Conservation (phyloP, 2,329 filamentous ascomycete species). For the Pseudopyrenochaeta lycopersici region DNA sequence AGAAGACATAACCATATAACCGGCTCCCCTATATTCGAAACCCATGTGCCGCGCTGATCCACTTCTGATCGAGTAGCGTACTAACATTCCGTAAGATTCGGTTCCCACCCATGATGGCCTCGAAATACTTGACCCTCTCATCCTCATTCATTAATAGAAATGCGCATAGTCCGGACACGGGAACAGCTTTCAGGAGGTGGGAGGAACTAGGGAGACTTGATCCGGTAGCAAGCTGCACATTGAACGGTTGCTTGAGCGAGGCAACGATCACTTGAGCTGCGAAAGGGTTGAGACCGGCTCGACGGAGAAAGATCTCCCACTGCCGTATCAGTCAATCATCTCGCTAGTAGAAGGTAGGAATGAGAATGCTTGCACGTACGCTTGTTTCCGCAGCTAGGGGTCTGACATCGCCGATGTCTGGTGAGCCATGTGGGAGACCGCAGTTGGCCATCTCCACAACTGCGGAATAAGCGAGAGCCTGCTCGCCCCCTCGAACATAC, state of each 20-base stretch:
- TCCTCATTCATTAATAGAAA: conserved; percentile 66
- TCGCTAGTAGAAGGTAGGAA: background rate
- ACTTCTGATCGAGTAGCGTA: conserved; percentile 60
- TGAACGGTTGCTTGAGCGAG: conserved; percentile 34
- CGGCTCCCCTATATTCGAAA: conserved; percentile 26
- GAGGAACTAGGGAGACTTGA: conserved; percentile 7
- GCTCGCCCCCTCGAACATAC: conserved; percentile 55
- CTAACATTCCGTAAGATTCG: conserved; percentile 64
- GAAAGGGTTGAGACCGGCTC: conserved; percentile 73
- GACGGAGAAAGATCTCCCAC: conserved; percentile 74
- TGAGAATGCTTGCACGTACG: conserved; percentile 24
- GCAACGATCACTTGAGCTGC: conserved; percentile 72
- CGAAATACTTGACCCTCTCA: conserved; percentile 62
- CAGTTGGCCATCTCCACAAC: conserved; percentile 45
- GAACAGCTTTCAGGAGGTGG: background rate
- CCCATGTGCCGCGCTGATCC: conserved; percentile 52
- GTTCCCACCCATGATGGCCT: conserved; percentile 62
- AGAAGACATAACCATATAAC: no score
- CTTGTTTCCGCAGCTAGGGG: conserved; percentile 67
- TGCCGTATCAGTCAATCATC: conserved; percentile 14
- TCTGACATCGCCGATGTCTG: conserved; percentile 40
- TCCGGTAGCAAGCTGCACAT: conserved; percentile 10
- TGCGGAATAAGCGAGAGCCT: conserved; percentile 46
- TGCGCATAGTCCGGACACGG: conserved; percentile 55
- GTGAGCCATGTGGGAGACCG: conserved; percentile 35